phyloP scores from a whole-genome alignment of 2,329 filamentous ascomycete genomes.

The Neopestalotiopsis rosae region DNA sequence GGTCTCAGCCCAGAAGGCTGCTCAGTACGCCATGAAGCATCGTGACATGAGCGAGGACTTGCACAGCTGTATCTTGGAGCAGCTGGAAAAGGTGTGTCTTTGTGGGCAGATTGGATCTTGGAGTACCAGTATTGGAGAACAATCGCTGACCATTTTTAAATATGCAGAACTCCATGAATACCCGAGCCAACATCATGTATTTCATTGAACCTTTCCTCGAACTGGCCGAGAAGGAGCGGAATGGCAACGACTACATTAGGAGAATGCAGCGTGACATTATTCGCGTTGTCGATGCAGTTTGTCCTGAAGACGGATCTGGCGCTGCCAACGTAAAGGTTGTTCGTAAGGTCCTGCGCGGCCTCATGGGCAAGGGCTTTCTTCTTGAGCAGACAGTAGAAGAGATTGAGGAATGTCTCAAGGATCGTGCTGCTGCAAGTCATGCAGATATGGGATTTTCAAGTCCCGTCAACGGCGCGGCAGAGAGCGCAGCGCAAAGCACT shows the following conservation, averaged over 20 bases:
- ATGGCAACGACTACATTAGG: slow-evolving; percentile 76
- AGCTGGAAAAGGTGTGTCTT: slow-evolving; percentile 76
- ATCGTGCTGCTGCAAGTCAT: slow-evolving; percentile 75
- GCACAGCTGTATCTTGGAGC: slow-evolving; percentile 95
- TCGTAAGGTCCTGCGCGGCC: slow-evolving; percentile 73
- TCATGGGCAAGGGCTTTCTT: slow-evolving; percentile 75
- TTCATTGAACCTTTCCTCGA: slow-evolving; percentile 97
- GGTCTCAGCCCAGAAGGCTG: slow-evolving; percentile 87
- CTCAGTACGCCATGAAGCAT: slow-evolving; percentile 93
- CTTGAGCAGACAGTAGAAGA: slow-evolving; percentile 76
- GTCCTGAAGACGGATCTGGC: slow-evolving; percentile 83
- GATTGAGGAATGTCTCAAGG: slow-evolving; percentile 83
- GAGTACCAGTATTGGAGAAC: background rate
- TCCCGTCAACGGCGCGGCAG: slow-evolving; percentile 47
- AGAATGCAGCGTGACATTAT: slow-evolving; percentile 97
- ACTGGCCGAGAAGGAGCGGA: slow-evolving; percentile 75
- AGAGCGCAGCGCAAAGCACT: slow-evolving; percentile 33
- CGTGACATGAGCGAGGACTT: slow-evolving; percentile 95
- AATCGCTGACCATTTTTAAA: background rate
- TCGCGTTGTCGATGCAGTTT: slow-evolving; percentile 89
- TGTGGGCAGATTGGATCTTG: background rate
- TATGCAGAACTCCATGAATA: slow-evolving; percentile 90
- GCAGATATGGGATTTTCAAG: slow-evolving; percentile 60
- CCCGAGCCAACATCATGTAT: slow-evolving; percentile 97
- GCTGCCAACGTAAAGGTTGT: slow-evolving; percentile 95